Percentiles rank a stretch among this genome's conserved stretches.
phyloP scores from a whole-genome alignment of 805 yeast species.

The Tetrapisispora taiwanensis region DNA sequence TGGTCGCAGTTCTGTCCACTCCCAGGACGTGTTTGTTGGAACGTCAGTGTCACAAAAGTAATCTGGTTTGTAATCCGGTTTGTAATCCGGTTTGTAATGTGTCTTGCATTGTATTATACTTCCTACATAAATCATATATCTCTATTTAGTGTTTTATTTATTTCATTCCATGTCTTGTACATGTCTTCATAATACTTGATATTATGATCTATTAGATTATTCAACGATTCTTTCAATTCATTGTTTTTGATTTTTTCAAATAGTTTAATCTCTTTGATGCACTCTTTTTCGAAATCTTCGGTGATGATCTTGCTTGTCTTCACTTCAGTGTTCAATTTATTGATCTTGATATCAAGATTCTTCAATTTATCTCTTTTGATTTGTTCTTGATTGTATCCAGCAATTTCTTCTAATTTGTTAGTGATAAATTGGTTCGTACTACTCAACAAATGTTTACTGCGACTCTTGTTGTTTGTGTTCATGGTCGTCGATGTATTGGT shows the following conservation, averaged over 20 bases:
- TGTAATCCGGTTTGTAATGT: too few relatives aligned
- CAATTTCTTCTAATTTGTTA: slow-evolving; percentile 48
- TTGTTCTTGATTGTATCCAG: slow-evolving; percentile 52
- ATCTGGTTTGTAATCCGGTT: too few relatives aligned
- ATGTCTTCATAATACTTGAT: slow-evolving; percentile 60
- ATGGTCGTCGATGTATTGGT: too few relatives aligned
- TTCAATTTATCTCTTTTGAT: slow-evolving; percentile 42
- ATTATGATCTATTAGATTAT: slow-evolving; percentile 66
- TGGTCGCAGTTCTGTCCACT: too few relatives aligned
- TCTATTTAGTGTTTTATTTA: slow-evolving; percentile 30
- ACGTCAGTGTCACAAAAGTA: too few relatives aligned
- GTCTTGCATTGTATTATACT: too few relatives aligned
- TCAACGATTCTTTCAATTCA: slow-evolving; percentile 64
- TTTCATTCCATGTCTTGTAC: slow-evolving; percentile 60
- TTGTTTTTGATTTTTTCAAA: slow-evolving; percentile 74
- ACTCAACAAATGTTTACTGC: slow-evolving; percentile 9
- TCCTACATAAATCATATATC: background rate
- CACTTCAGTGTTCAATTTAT: slow-evolving; percentile 40
- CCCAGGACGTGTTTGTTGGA: too few relatives aligned
- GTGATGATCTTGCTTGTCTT: slow-evolving; percentile 41
- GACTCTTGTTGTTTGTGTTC: background rate
- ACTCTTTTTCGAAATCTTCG: slow-evolving; percentile 47
- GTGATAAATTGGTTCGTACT: slow-evolving; percentile 35
- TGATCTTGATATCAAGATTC: slow-evolving; percentile 41
- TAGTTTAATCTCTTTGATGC: slow-evolving; percentile 45